These are phyloP conservation scores for Talaromyces stipitatus DNA, from an alignment of 495 filamentous ascomycete species.

Conservation along the genomic window DNA sequence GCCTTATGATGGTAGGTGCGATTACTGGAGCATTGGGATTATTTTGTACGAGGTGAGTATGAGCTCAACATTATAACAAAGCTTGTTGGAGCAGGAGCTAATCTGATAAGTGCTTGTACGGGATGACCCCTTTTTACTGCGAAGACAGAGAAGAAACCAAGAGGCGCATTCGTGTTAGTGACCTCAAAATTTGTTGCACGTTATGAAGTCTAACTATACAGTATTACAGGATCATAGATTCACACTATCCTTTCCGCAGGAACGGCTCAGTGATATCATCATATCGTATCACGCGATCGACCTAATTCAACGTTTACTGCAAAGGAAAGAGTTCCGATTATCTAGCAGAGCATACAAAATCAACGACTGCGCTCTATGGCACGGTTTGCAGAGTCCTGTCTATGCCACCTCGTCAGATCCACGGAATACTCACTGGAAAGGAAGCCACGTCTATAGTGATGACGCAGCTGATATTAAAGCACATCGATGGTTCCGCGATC, in stretches of 20 bases:
- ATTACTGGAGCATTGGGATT: constrained; percentile 94
- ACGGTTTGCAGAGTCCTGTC: not conserved
- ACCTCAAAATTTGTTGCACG: not conserved
- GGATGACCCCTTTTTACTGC: constrained; percentile 79
- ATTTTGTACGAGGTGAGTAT: constrained; percentile 72
- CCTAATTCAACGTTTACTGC: constrained; percentile 67
- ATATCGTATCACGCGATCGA: constrained; percentile 62
- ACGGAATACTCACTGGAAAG: constrained; percentile 24
- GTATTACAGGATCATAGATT: constrained; percentile 41
- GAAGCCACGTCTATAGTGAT: constrained; percentile 64
- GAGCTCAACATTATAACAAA: not conserved
- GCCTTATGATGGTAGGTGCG: constrained; percentile 82
- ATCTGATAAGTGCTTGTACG: constrained; percentile 64
- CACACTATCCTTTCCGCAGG: constrained; percentile 56
- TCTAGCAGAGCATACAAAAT: constrained; percentile 62
- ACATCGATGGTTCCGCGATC: constrained; percentile 64
- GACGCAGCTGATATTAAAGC: constrained; percentile 73
- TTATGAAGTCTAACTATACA: constrained; percentile 9
- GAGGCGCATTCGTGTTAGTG: constrained; percentile 63
- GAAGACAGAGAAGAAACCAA: constrained; percentile 79
- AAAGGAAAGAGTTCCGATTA: constrained; percentile 67
- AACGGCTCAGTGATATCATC: constrained; percentile 33
- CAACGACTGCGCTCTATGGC: constrained; percentile 40
- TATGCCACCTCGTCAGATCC: constrained; percentile 15
- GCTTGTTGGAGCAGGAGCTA: not conserved